These are phyloP conservation scores for Coemansia sp. DNA, from an alignment of 192 early-diverging fungal genomes.

Conservation along the genomic window DNA sequence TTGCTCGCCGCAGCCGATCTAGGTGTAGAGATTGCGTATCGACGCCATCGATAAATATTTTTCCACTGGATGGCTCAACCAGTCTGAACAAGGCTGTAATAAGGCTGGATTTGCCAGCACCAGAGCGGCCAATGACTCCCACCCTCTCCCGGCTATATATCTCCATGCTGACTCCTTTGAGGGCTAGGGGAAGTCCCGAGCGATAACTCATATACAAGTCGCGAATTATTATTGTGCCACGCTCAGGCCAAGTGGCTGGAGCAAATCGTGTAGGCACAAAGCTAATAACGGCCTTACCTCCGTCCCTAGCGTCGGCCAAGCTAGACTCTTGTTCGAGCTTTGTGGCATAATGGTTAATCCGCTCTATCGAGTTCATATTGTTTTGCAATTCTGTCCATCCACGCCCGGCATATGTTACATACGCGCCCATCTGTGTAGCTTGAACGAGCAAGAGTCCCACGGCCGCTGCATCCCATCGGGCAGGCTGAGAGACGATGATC, in stretches of 20 bases:
- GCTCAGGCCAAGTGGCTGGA: constrained; percentile 26
- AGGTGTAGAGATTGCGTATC: constrained; percentile 60
- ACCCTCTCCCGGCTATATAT: constrained; percentile 70
- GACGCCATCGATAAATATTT: constrained; percentile 68
- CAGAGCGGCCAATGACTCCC: constrained; percentile 86
- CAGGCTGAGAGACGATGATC: constrained; percentile 31
- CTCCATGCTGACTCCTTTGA: constrained; percentile 55
- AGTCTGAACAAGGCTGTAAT: constrained; percentile 71
- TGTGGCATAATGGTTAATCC: constrained; percentile 41
- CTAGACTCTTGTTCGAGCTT: constrained; percentile 27
- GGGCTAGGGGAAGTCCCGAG: constrained; percentile 28
- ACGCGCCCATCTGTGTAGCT: constrained; percentile 44
- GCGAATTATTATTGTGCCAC: constrained; percentile 42
- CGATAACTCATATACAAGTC: constrained; percentile 40
- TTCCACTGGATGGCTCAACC: constrained; percentile 60
- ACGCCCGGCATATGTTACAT: constrained; percentile 42
- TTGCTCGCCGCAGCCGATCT: constrained; percentile 56
- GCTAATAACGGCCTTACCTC: not conserved
- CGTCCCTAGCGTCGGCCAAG: not conserved
- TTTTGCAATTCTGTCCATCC: constrained; percentile 55
- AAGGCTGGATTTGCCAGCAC: constrained; percentile 73
- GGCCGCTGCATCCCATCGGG: constrained; percentile 41
- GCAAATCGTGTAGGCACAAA: constrained; percentile 2
- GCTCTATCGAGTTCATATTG: constrained; percentile 50
- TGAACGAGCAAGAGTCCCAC: constrained; percentile 46